A percentile compares a stretch with the other conserved stretches of the same genome.
phyloP scores from a whole-genome alignment of 257 asterid genomes.

The Phtheirospermum japonicum region DNA sequence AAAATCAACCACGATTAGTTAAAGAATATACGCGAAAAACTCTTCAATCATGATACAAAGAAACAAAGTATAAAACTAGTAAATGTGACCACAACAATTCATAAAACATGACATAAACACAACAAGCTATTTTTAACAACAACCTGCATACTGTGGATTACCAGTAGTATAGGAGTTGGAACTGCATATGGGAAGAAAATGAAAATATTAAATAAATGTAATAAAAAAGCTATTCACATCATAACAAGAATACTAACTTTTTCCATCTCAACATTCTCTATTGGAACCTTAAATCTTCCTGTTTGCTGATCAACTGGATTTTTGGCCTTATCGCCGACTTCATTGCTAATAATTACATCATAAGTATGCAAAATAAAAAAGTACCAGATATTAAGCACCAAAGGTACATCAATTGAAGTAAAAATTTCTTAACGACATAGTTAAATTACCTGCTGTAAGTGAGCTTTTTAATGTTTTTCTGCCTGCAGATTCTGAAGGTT shows the following conservation, averaged over 20 bases:
- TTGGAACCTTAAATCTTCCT: slow-evolving; percentile 98
- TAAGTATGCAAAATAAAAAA: slow-evolving; percentile 2
- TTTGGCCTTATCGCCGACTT: slow-evolving; percentile 77
- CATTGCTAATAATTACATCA: slow-evolving; percentile 64
- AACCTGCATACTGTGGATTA: slow-evolving; percentile 96
- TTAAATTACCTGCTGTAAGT: slow-evolving; percentile 56
- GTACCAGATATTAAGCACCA: slow-evolving; percentile 9
- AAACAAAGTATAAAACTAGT: too few species aligned
- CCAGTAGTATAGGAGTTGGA: slow-evolving; percentile 59
- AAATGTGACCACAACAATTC: too few species aligned
- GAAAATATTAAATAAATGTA: slow-evolving; percentile 18
- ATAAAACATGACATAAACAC: too few species aligned
- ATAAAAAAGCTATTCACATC: slow-evolving; percentile 17
- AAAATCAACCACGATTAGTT: too few species aligned
- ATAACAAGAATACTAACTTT: slow-evolving; percentile 46
- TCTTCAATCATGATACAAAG: too few species aligned
- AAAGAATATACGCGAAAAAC: too few species aligned
- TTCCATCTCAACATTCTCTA: slow-evolving; percentile 80
- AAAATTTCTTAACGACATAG: slow-evolving; percentile 20
- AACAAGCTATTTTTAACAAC: too few species aligned
- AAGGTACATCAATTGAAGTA: slow-evolving; percentile 5
- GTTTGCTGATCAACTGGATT: slow-evolving; percentile 82
- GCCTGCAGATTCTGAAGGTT: slow-evolving; percentile 36
- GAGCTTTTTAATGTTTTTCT: slow-evolving; percentile 51
- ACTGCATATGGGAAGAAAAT: slow-evolving; percentile 42